Conservation (phyloP, 495 filamentous ascomycete genomes). For the Penicillium canescens region DNA sequence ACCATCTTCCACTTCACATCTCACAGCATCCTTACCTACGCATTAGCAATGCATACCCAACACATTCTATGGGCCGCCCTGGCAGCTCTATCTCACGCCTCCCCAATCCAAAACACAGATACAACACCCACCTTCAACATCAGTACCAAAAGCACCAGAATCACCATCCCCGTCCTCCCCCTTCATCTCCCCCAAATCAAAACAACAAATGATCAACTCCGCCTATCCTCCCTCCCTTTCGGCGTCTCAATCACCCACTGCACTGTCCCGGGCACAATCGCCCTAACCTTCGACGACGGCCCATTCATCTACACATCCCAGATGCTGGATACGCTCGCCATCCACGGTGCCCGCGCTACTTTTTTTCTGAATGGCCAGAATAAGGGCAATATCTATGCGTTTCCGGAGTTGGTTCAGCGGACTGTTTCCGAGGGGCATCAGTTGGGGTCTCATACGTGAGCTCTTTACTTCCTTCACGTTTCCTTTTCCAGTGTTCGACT, state of each 20-base stretch:
- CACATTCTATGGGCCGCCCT: no score
- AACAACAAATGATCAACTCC: neutral
- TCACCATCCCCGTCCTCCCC: no score
- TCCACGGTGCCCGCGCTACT: slow-evolving; percentile 62
- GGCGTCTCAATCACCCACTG: slow-evolving; percentile 63
- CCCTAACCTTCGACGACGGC: slow-evolving; percentile 78
- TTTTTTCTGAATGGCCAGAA: slow-evolving; percentile 76
- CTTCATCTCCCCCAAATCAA: no score
- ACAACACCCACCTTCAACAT: neutral
- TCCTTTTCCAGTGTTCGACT: neutral
- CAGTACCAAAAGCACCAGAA: neutral
- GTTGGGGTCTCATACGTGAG: slow-evolving; percentile 73
- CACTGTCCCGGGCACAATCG: slow-evolving; percentile 55
- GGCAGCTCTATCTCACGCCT: slow-evolving; percentile 4
- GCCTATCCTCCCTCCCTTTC: slow-evolving; percentile 41
- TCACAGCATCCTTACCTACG: neutral
- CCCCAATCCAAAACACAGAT: neutral
- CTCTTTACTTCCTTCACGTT: neutral
- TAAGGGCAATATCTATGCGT: slow-evolving; percentile 54
- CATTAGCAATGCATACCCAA: neutral
- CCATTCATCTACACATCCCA: slow-evolving; percentile 64
- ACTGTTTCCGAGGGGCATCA: slow-evolving; percentile 67
- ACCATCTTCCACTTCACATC: neutral
- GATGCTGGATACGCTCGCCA: slow-evolving; percentile 62
- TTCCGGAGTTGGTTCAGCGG: slow-evolving; percentile 58